A percentile compares a stretch with the other conserved stretches of the same genome.
Evolutionary conservation across 495 filamentous ascomycete genomes (phyloP).

Genomic region (Bacidia rubella): DNA sequence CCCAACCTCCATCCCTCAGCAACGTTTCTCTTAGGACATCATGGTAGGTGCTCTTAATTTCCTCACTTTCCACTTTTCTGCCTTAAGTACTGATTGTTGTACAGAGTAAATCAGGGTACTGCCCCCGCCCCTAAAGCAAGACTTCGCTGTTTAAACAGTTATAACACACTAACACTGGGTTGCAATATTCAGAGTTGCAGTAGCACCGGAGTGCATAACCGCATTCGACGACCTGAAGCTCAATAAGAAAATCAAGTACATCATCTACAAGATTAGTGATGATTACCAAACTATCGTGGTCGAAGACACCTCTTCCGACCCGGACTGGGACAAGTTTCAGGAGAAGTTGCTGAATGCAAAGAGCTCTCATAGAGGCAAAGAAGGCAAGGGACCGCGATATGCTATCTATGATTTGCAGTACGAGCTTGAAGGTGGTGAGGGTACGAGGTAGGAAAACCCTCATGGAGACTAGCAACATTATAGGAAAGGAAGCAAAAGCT

Average conservation of each 20-base stretch:
- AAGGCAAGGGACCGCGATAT: conserved; percentile 72
- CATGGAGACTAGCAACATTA: background rate
- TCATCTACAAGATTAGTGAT: conserved; percentile 94
- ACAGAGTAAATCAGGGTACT: conserved; percentile 59
- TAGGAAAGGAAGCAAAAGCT: background rate
- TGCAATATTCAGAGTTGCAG: conserved; percentile 72
- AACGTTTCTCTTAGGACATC: background rate
- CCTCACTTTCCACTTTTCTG: background rate
- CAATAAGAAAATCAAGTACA: conserved; percentile 75
- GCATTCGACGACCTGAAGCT: conserved; percentile 87
- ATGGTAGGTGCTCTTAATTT: conserved; percentile 4
- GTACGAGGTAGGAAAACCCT: conserved; percentile 30
- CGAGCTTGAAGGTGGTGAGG: conserved; percentile 63
- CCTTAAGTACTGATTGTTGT: conserved; percentile 7
- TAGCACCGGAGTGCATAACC: conserved; percentile 65
- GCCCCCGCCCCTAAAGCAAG: conserved; percentile 12
- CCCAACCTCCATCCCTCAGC: background rate
- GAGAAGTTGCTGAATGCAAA: conserved; percentile 59
- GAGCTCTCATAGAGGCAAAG: conserved; percentile 39
- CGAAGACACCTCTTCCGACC: conserved; percentile 51
- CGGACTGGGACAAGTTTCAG: conserved; percentile 66
- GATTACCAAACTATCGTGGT: conserved; percentile 83
- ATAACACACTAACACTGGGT: conserved; percentile 3
- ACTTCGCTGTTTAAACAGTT: no score
- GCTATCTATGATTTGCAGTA: conserved; percentile 92